Conservation (phyloP, 176 grass and related monocot genomes). For the Lolium multiflorum region DNA sequence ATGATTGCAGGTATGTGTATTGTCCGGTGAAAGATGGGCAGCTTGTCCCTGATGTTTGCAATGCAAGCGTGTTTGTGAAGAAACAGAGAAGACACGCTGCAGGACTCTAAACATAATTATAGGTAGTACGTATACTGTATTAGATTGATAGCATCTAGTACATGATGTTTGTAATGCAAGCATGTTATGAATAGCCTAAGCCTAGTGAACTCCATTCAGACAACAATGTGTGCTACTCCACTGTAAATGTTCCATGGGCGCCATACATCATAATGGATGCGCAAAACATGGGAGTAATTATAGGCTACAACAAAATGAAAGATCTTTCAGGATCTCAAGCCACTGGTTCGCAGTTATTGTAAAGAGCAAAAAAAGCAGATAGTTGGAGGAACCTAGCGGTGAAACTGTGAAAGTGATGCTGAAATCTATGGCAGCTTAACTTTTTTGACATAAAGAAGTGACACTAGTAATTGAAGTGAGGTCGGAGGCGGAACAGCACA, state of each 20-base stretch:
- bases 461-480: slow-evolving; percentile 17
- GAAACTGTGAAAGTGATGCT: slow-evolving; percentile 11
- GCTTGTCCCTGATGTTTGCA: neutral
- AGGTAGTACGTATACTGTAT: too few species aligned
- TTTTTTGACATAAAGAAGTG: neutral
- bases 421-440: slow-evolving; percentile 19
- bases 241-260: neutral
- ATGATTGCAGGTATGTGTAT: neutral
- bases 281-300: slow-evolving; percentile 31
- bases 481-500: neutral
- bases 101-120: too few species aligned
- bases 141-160: too few species aligned
- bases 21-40: neutral
- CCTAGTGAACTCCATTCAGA: neutral
- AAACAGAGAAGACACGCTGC: neutral
- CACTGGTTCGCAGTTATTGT: slow-evolving; percentile 22
- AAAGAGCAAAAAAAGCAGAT: slow-evolving; percentile 20
- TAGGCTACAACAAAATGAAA: slow-evolving; percentile 10
- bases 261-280: neutral
- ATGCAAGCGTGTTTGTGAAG: neutral
- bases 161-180: too few species aligned
- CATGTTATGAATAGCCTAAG: too few species aligned
- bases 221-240: neutral
- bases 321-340: slow-evolving; percentile 40
- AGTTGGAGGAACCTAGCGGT: too few species aligned